Evolutionary conservation across 2,329 filamentous ascomycete species (phyloP), one percentile per base, ranked within the genome.

Genomic region (Dothistroma septosporum): DNA sequence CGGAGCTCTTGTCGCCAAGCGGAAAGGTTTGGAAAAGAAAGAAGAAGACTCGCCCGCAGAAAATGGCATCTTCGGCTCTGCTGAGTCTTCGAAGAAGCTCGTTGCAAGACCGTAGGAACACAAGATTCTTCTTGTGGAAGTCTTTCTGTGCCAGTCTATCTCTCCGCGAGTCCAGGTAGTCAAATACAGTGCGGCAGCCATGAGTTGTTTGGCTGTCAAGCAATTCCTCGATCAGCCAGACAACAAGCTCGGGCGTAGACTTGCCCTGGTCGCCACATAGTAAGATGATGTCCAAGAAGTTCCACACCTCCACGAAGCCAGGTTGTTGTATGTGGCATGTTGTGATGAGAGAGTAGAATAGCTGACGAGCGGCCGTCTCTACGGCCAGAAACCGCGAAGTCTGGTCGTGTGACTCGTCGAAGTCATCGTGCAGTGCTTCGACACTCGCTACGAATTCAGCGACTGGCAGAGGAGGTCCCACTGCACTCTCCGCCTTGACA

Each of bases 11-110:
- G 76, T 99, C 95, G 33, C 93, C 93, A 0, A 99, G 81, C 1
- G 94, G 94, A 71, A 99, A 97, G 74, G 92, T 96, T 75, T 99
- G 94, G 76, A 97, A 99, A 73, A 99, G 85, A 76, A 97, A 99
- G 65, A 99, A 97, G 76, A 97, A 97, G 28, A 99, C 94, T 44
- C 94, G 85, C 16, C 94, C 94, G 72, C 94, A 99, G 73, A 99
- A 99, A 0, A 95, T 92, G 0, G 94, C 95, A 75, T 99, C 94
- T 74, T 97, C 92, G 4, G 94, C 93, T 59, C 94, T 86, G n/a
- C 94, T 97, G 2, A 99, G 82, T 50, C 94, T 85, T 37, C 93
- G 87, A n/a, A 99, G 81, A 16, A 99, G 82, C 76, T 97, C 94
- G 75, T 97, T 99, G 77, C 94, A 99, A 62, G 89, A 90, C 70